Evolutionary conservation across 1,284 basidiomycete genomes (phyloP).

Genomic region (Tremellales sp.): DNA sequence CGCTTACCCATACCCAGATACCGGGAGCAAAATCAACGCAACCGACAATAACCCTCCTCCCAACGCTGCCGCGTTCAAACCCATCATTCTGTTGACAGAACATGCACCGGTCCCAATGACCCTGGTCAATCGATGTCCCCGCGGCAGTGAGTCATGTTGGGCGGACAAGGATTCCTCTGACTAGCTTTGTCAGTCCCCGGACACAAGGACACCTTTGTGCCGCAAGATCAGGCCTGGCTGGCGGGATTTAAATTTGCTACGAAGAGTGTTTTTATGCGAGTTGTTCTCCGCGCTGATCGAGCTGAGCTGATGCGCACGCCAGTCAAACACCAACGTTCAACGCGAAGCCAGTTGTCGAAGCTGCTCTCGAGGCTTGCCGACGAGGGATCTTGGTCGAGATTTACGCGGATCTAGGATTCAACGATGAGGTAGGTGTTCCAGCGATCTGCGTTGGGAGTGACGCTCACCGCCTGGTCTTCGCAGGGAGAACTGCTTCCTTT

Average conservation of each 20-base stretch:
- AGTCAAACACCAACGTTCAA: conserved; percentile 68
- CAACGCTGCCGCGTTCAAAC: conserved; percentile 44
- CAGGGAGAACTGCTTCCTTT: conserved; percentile 54
- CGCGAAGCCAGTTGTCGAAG: conserved; percentile 60
- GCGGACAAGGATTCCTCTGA: neutral
- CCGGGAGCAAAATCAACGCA: conserved; percentile 16
- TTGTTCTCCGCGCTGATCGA: conserved; percentile 12
- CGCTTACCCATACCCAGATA: conserved; percentile 7
- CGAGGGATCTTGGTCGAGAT: conserved; percentile 62
- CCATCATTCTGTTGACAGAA: conserved; percentile 57
- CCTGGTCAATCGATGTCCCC: conserved; percentile 63
- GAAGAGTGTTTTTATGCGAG: conserved; percentile 62
- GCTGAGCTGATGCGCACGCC: neutral
- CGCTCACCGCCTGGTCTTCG: neutral
- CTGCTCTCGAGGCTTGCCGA: conserved; percentile 59
- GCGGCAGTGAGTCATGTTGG: conserved; percentile 50
- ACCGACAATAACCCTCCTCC: conserved; percentile 13
- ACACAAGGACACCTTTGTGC: conserved; percentile 39
- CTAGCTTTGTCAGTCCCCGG: conserved; percentile 19
- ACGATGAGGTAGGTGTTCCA: conserved; percentile 51
- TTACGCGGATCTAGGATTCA: conserved; percentile 61
- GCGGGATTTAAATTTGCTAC: conserved; percentile 62
- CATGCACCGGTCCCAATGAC: conserved; percentile 64
- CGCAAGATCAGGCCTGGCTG: conserved; percentile 69
- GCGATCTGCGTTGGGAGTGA: neutral